Evolutionary conservation across 169 alveolate genomes (phyloP), one percentile per base, ranked within the genome.

Genomic region (Cryptosporidium bovis): DNA sequence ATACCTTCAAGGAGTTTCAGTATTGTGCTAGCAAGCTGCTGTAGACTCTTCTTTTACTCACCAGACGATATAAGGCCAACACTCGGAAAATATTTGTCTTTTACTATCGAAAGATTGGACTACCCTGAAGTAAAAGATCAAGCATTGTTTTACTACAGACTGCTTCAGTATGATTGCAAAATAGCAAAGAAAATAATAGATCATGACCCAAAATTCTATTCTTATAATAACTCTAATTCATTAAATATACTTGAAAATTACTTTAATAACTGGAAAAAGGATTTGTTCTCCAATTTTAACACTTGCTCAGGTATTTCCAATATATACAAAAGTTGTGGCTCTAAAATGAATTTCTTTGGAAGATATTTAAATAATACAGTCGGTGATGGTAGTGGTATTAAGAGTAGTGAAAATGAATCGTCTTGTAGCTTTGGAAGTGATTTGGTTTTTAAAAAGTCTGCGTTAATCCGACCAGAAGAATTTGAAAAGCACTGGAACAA

Each of bases 141-240:
- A 51, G 87, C 87, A n/a, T n/a, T 77, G 3, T 77, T 77, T 62
- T 77, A 77, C 51, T 77, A 77, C 34, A 77, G 87, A 24, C 36
- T 77, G 48, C 51, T 77, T 15, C 71, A 60, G 29, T 77, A 34
- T 34, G 87, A 77, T 13, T 62, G 56, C 46, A 56, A 77, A 29
- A 24, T 77, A 56, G 87, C 87, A 3, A 77, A 18, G 20, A 20
- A 8, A 3, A 33, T 77, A 4, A 40, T 77, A 10, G 15, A 62
- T 27, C 16, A 60, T 62, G 71, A 56, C 46, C 29, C 65, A 8
- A 12, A 77, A 10, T n/a, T 1, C 6, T 7, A 15, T 15, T 3
- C 29, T 13, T 7, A 24, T 44, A 60, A 13, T 16, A 15, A 2
- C 0, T 27, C 71, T 31, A 40, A 40, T 27, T 56, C 87, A 29